Base-by-base conservation (phyloP, 768 basidiomycete genomes). In the Collybia mongolica region DNA sequence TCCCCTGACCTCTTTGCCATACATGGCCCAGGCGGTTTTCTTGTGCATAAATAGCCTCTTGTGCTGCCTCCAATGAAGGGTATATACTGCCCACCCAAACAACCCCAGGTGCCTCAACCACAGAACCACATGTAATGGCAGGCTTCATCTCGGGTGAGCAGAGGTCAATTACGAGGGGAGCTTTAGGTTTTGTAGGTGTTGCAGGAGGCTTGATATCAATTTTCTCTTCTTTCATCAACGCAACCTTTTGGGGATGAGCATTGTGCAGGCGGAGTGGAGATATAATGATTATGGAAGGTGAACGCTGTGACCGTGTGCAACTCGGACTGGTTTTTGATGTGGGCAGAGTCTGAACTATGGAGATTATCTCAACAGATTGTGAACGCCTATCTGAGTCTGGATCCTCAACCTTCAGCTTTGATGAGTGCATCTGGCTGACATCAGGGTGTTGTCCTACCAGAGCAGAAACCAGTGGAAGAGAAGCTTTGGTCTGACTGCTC, bases 1-100 rank as follows among this genome's bases (percentile, higher is more conserved):
- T 59, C 14, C 51, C 46, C 48, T 61, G 60, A 6, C 37, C 54
- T n/a, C 45, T 42, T 4, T 41, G 23, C 61, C 61, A 63, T 12
- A 42, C 14, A 45, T 59, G 51, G 4, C 60, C 57, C 8, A 39
- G 36, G 28, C 17, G 19, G 32, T 39, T 43, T 44, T 62, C 52
- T 8, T 15, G 32, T 23, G 48, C 35, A 44, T 54, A 60, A 23
- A 63, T 49, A 2, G 55, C 54, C 14, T 44, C 41, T 32, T 45
- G 38, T 7, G 59, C 59, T 2, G 36, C 53, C 20, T 53, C 48
- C 22, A 46, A 41, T 15, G 37, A 32, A 17, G 24, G 23, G 26
- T 46, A 52, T 15, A 37, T 39, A 8, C 38, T 36, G 11, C 54
- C 54, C 20, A 41, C 39, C 5, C 4, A 12, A 12, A 55, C 22